A percentile compares a stretch with the other conserved stretches of the same genome.
Conservation (phyloP, 352 stramenopile species). For the Phytophthora parvispora region DNA sequence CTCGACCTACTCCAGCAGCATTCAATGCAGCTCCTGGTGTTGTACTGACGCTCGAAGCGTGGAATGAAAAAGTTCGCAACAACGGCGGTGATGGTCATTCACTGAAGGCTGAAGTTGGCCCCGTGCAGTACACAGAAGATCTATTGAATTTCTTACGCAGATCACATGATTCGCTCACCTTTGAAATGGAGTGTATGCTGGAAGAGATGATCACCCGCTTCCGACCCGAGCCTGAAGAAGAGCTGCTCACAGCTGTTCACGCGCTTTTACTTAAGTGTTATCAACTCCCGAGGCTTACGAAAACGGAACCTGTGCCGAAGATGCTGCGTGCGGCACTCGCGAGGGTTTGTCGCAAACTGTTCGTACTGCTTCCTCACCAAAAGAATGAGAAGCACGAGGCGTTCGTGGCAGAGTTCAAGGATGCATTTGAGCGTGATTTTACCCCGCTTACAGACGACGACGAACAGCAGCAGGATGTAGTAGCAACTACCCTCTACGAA, state of each 20-base stretch:
- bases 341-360: constrained; percentile 96
- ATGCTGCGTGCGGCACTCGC: constrained; percentile 92
- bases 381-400: constrained; percentile 91
- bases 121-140: constrained; percentile 92
- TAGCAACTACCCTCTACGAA: constrained; percentile 73
- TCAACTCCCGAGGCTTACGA: constrained; percentile 84
- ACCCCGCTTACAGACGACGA: constrained; percentile 46
- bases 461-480: constrained; percentile 24
- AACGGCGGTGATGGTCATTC: constrained; percentile 39
- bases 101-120: constrained; percentile 77
- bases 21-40: constrained; percentile 75
- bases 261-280: constrained; percentile 97
- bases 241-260: constrained; percentile 97
- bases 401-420: constrained; percentile 92
- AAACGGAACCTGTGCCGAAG: constrained; percentile 84
- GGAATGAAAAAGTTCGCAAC: constrained; percentile 69
- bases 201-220: constrained; percentile 99
- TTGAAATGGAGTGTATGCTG: constrained; percentile 98
- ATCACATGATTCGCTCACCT: constrained; percentile 89
- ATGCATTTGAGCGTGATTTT: constrained; percentile 90
- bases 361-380: constrained; percentile 81
- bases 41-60: constrained; percentile 79
- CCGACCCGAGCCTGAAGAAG: constrained; percentile 97
- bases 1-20: constrained; percentile 63
- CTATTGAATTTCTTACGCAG: constrained; percentile 97